Evolutionary conservation across 2,329 filamentous ascomycete genomes (phyloP).

Genomic region (Botrytis cinerea): DNA sequence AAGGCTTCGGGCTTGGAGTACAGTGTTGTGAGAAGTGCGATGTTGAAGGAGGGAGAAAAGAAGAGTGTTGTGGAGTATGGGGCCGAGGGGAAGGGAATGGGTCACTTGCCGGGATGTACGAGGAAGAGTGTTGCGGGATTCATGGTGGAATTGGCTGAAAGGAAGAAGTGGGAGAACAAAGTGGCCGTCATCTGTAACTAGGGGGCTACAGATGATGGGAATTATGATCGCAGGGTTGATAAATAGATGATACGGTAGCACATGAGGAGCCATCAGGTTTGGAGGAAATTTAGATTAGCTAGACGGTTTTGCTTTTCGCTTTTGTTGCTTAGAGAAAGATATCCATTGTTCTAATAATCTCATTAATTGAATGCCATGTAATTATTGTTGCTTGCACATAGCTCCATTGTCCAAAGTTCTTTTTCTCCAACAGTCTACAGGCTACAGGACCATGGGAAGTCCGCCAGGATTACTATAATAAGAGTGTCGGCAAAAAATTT

Average conservation of each 20-base stretch:
- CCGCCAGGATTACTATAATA: neutral
- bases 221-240: neutral
- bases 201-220: neutral
- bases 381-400: too few relatives aligned
- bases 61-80: conserved; percentile 26
- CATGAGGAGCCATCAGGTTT: neutral
- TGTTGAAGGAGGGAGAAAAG: conserved; percentile 29
- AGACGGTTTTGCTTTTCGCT: conserved; percentile 1
- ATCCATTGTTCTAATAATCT: conserved; percentile 12
- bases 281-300: neutral
- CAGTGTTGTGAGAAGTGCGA: conserved; percentile 29
- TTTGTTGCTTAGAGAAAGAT: conserved; percentile 9
- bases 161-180: neutral
- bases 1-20: conserved; percentile 25
- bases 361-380: too few relatives aligned
- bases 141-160: conserved; percentile 43
- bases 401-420: too few relatives aligned
- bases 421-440: neutral
- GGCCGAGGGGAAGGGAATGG: conserved; percentile 37
- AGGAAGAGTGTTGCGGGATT: conserved; percentile 46
- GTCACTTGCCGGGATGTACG: conserved; percentile 26
- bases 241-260: neutral
- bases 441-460: neutral
- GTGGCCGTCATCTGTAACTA: conserved; percentile 24
- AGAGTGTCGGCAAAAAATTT: neutral